Percentiles rank a stretch among this genome's conserved stretches.
phyloP scores from a whole-genome alignment of 257 asterid species.

The Handroanthus guayacan region DNA sequence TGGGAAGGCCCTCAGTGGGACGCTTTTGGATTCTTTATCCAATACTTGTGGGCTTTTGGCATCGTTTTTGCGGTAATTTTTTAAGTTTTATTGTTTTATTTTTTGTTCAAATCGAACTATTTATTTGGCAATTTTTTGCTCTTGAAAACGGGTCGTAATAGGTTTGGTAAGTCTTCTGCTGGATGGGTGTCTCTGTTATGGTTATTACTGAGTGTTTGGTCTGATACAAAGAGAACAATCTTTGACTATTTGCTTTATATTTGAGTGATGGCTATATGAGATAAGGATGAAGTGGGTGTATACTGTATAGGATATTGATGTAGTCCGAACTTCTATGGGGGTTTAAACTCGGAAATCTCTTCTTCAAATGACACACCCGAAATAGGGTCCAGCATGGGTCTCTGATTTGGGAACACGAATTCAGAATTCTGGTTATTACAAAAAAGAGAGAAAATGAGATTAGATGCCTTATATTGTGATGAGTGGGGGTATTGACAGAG shows the following conservation, averaged over 20 bases:
- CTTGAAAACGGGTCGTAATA: background rate
- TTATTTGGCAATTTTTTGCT: background rate
- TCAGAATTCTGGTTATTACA: too few relatives aligned
- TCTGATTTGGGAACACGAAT: too few relatives aligned
- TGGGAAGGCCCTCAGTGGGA: conserved; percentile 98
- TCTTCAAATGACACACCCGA: too few relatives aligned
- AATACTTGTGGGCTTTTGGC: conserved; percentile 97
- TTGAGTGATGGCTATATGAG: background rate
- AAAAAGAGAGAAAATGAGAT: too few relatives aligned
- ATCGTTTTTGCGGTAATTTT: conserved; percentile 76
- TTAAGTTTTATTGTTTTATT: background rate
- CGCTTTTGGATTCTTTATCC: conserved; percentile 81
- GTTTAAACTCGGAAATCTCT: too few relatives aligned
- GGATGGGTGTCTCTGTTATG: background rate
- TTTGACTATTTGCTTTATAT: background rate
- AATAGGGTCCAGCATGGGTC: too few relatives aligned
- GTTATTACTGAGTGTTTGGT: background rate
- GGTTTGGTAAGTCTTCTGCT: background rate
- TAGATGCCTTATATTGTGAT: too few relatives aligned
- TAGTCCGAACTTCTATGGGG: too few relatives aligned
- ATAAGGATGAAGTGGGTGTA: background rate
- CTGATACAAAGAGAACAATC: background rate
- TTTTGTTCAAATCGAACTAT: background rate
- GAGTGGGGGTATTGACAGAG: too few relatives aligned
- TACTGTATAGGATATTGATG: too few relatives aligned